A percentile compares a stretch with the other conserved stretches of the same genome.
These are phyloP conservation scores for Microbotryum lychnidis-dioicae DNA, from an alignment of 1,284 basidiomycete species.

Conservation along the genomic window DNA sequence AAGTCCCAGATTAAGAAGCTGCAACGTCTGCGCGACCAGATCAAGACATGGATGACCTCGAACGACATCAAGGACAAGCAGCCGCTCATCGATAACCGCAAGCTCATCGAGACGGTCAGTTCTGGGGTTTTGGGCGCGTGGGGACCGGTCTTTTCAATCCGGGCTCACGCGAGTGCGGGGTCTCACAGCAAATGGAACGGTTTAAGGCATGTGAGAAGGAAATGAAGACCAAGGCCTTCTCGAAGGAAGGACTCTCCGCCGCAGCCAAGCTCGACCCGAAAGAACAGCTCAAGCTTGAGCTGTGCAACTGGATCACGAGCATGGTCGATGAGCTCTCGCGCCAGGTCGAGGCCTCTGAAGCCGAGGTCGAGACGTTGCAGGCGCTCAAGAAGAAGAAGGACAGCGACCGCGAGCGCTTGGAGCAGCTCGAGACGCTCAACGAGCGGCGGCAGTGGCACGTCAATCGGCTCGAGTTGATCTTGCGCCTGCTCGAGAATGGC, in stretches of 20 bases:
- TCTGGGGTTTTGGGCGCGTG: neutral
- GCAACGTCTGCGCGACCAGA: conserved; percentile 93
- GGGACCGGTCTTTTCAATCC: neutral
- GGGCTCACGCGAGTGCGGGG: neutral
- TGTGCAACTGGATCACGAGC: conserved; percentile 72
- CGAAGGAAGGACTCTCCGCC: conserved; percentile 94
- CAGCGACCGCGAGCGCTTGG: conserved; percentile 59
- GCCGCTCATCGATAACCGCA: conserved; percentile 81
- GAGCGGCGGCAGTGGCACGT: conserved; percentile 96
- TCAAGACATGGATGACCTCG: conserved; percentile 97
- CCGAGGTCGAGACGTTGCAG: conserved; percentile 85
- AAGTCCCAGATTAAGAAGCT: conserved; percentile 99
- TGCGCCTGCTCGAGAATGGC: conserved; percentile 90
- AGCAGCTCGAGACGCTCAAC: conserved; percentile 80
- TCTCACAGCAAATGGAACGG: conserved; percentile 94
- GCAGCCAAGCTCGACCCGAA: conserved; percentile 91
- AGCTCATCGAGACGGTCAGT: conserved; percentile 93
- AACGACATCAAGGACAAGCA: conserved; percentile 99
- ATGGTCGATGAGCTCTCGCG: conserved; percentile 87
- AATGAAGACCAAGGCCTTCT: conserved; percentile 99
- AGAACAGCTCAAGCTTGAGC: conserved; percentile 91
- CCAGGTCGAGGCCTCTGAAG: conserved; percentile 90
- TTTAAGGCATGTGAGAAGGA: conserved; percentile 99
- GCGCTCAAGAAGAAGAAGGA: conserved; percentile 79
- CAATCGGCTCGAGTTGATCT: conserved; percentile 80